Evolutionary conservation across 2,329 filamentous ascomycete species (phyloP), one percentile per base, ranked within the genome.

Genomic region (Metarhizium guizhouense): DNA sequence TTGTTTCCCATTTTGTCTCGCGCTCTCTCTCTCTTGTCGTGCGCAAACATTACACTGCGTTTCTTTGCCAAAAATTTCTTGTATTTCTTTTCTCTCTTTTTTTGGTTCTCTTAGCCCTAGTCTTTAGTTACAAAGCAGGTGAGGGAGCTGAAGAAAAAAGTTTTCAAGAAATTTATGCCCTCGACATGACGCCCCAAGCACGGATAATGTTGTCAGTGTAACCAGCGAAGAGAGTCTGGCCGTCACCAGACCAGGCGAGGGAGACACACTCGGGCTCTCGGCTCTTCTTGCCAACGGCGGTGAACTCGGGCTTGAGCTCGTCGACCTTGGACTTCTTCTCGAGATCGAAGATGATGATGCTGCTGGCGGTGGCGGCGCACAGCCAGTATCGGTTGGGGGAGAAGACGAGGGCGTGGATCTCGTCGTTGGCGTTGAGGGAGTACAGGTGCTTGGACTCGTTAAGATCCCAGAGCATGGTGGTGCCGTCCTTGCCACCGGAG

Each of bases 271-370:
- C 93, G 69, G 94, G 94, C 80, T 96, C 93, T 74, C 92, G 86
- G 86, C 87, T 91, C 90, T 97, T 97, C 90, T 96, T 96, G 82
- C 92, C 90, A 74, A 91, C 87, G 74, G 91, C 95, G 73, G 91
- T 83, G 83, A 94, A 96, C 77, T 99, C 94, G 67, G 93, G 93
- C 88, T 95, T 96, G 77, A 99, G 87, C 86, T 97, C 94, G 71
- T 97, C 93, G 73, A 97, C 93, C 88, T 96, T 97, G 88, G 87
- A 95, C 92, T 99, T 99, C 92, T 99, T 99, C 90, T 99, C 94
- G 68, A 99, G 86, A 74, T 99, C 94, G 82, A 99, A 99, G 85
- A 99, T 97, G 85, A 96, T 96, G 85, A 99, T 97, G 85, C 86
- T 91, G 81, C 85, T 90, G 74, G 90, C 84, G 63, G 94, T 99